Evolutionary conservation across 768 basidiomycete species (phyloP), one percentile per base, ranked within the genome.

Genomic region (Asterophora lycoperdoides): DNA sequence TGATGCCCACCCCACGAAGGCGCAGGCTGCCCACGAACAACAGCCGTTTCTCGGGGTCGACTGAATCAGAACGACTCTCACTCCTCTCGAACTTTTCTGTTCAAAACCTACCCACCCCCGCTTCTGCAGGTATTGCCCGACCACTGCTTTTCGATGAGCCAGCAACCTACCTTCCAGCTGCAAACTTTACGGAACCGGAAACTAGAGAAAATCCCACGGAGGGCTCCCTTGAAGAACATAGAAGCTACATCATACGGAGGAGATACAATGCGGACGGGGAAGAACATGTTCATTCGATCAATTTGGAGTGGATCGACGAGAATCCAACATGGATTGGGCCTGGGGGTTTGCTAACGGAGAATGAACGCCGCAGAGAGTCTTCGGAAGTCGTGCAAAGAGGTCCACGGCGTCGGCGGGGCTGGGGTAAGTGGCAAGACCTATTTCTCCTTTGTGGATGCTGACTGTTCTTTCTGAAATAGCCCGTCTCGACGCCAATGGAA

Each of bases 401-500:
- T 30, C 42, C 60, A 35, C 55, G 47, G 20, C 67, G 69, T 34
- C 64, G 74, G 51, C 69, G 74, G 49, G 72, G 70, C 37, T 78
- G 76, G 77, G 73, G 77, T 77, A 57, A 53, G 73, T 61, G 14
- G 48, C 40, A 26, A 26, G 28, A 43, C 34, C 5, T 15, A 14
- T 17, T 20, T 19, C 23, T 18, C 26, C 17, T n/a, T n/a, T n/a
- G n/a, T 11, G 44, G 28, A 18, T 29, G 36, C 19, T 58, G 19
- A 46, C 10, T 13, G 19, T 36, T 42, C 54, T 29, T 29, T 49
- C 38, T 37, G 29, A 7, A 46, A 26, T 34, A 77, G 77, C 74
- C 30, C 73, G 75, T 32, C 70, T 79, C 40, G 75, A 79, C 61
- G 56, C 73, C 2, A 80, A 85, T 57, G 84, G 84, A 0, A 78